Evolutionary conservation across 1,139 yeast genomes (phyloP), one percentile per base, ranked within the genome.

Genomic region (Zygoascus sp.): DNA sequence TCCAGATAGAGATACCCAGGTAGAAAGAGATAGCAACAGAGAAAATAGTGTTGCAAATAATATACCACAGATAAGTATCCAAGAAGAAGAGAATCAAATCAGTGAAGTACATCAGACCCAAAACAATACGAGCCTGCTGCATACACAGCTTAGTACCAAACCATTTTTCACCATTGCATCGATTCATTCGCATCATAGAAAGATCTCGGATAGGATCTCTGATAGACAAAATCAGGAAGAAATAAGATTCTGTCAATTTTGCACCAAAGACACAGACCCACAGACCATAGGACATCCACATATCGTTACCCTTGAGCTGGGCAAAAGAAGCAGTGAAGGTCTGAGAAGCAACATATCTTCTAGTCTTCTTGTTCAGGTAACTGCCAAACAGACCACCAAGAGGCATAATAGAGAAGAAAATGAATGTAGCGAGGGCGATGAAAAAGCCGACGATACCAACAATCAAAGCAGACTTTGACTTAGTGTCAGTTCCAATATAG

Each of bases 11-110:
- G 62, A 92, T 89, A 83, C 98, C 98, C 69, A 92, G 77, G 76
- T 90, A 92, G 79, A 92, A 92, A 22, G 97, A 92, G 67, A 96
- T 87, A 61, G 96, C 97, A 63, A 92, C 89, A 53, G 97, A 90
- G 79, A 87, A 89, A 59, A 88, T 79, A 69, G 96, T 85, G 80
- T 90, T 92, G 69, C 87, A 83, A 60, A 92, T 76, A 76, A 92
- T 90, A 77, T 90, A 92, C 97, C 98, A 92, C 84, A 92, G 79
- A 70, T 88, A 92, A 57, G 97, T 88, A 84, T 92, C 98, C 77
- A 92, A 79, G 81, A 92, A 92, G 84, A 90, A 92, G 73, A 92
- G 80, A 60, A 92, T 76, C 75, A 92, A 75, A 71, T 92, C 97
- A 50, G 95, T 92, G 55, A 85, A 79, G 60, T 78, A 81, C 96